These are phyloP conservation scores for Plectosphaerella sp. DNA, from an alignment of 2,329 filamentous ascomycete genomes.

Conservation along the genomic window DNA sequence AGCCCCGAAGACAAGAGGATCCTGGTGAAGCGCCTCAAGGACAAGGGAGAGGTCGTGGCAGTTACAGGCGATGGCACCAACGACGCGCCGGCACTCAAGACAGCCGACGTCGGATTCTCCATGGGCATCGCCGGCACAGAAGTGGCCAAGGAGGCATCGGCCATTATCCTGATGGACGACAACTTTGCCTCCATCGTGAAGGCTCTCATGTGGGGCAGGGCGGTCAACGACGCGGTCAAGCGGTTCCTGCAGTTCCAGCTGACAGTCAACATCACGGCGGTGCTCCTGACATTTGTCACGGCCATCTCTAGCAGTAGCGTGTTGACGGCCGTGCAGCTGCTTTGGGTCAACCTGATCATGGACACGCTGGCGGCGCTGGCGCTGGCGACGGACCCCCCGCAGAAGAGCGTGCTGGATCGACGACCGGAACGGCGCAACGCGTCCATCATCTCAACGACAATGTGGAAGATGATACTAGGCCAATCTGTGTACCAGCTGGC, in stretches of 20 bases:
- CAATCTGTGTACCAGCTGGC: constrained; percentile 87
- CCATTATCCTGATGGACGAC: constrained; percentile 84
- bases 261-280: constrained; percentile 88
- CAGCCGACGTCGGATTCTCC: constrained; percentile 78
- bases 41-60: constrained; percentile 71
- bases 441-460: constrained; percentile 74
- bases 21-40: constrained; percentile 66
- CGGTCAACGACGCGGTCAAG: constrained; percentile 74
- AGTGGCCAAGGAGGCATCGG: constrained; percentile 79
- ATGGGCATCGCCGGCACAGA: constrained; percentile 84
- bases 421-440: constrained; percentile 59
- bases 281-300: constrained; percentile 81
- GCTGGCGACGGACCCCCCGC: constrained; percentile 85
- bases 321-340: constrained; percentile 81
- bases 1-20: constrained; percentile 75
- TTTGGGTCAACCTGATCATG: constrained; percentile 98
- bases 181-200: constrained; percentile 86
- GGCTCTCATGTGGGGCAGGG: constrained; percentile 74
- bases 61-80: constrained; percentile 84
- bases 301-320: constrained; percentile 76
- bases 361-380: constrained; percentile 89
- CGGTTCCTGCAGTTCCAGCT: constrained; percentile 75
- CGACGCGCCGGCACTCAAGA: constrained; percentile 75
- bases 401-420: constrained; percentile 72
- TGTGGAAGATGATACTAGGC: constrained; percentile 99